Conservation (phyloP, 495 filamentous ascomycete genomes). For the Emericellopsis terricola region DNA sequence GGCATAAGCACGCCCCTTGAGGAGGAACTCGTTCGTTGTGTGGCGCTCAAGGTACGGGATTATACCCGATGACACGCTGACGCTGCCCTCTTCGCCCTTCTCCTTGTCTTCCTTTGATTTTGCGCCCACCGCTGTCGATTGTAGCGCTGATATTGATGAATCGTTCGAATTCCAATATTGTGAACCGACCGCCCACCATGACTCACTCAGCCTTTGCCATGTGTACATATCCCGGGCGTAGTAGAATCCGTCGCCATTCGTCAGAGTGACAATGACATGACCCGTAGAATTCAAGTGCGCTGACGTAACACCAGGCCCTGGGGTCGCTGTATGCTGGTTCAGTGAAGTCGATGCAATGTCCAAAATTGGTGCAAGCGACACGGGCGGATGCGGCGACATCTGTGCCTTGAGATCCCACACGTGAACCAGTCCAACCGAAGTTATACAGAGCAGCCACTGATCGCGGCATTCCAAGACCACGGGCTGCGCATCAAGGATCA, state of each 20-base stretch:
- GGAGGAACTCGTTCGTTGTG: slow-evolving; percentile 81
- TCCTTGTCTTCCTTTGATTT: slow-evolving; percentile 6
- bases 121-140: slow-evolving; percentile 42
- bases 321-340: slow-evolving; percentile 49
- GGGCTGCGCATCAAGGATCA: slow-evolving; percentile 80
- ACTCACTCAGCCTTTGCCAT: slow-evolving; percentile 90
- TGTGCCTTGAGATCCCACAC: slow-evolving; percentile 88
- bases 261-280: slow-evolving; percentile 64
- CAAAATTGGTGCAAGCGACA: slow-evolving; percentile 77
- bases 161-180: slow-evolving; percentile 98
- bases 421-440: slow-evolving; percentile 73
- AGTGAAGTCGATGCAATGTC: slow-evolving; percentile 55
- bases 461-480: slow-evolving; percentile 83
- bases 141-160: slow-evolving; percentile 57
- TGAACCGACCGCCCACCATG: slow-evolving; percentile 95
- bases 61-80: slow-evolving; percentile 68
- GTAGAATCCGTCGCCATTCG: slow-evolving; percentile 81
- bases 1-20: slow-evolving; percentile 77
- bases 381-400: slow-evolving; percentile 68
- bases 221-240: slow-evolving; percentile 67
- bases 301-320: slow-evolving; percentile 66
- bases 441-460: slow-evolving; percentile 76
- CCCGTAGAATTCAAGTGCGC: slow-evolving; percentile 81
- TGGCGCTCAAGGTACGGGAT: slow-evolving; percentile 85
- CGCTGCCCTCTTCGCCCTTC: slow-evolving; percentile 15